Base-by-base conservation (phyloP, 2,329 filamentous ascomycete genomes). In the Botrytis medusae region DNA sequence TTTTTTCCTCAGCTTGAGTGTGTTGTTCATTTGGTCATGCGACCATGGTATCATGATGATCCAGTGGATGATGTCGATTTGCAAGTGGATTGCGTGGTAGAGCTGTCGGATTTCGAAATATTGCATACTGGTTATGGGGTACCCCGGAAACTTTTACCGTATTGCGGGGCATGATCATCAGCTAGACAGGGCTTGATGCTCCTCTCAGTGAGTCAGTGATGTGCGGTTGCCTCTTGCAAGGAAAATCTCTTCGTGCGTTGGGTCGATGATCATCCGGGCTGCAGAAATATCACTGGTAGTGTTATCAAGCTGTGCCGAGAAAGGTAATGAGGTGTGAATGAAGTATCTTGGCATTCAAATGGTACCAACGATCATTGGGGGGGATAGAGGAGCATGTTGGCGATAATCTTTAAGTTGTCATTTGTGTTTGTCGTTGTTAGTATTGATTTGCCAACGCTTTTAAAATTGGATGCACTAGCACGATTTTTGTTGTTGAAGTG, bases 21-120 rank as follows among this genome's bases (percentile, higher is more conserved):
- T 65, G 34, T 67, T 29, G 34, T 54, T 67, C 51, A 57, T 67
- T 42, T 42, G 65, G 20, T 69, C 65, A 69, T 57, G 65, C 48
- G 65, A 57, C 18, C 48, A 68, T 40, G 32, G 48, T 42, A n/a
- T n/a, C 20, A 32, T 42, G 48, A 57, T 57, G 48, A 10, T 57
- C 46, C 34, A 40, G 48, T 42, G 40, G 25, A 42, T 57, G 34
- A 54, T 42, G 18, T 29, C n/a, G 46, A 68, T 68, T 57, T 18
- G 37, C 48, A 57, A 29, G 34, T 54, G 48, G 25, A 22, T 42
- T 42, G 51, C 29, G 46, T 68, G 54, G 9, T 29, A 42, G 12
- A 29, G 22, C 37, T 51, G 40, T 37, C 54, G 54, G 65, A 69
- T 57, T 69, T 69, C 40, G 8, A 37, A 44, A 32, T 57, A 37